phyloP scores from a whole-genome alignment of 2,329 filamentous ascomycete species.

The Xylaria hypoxylon region DNA sequence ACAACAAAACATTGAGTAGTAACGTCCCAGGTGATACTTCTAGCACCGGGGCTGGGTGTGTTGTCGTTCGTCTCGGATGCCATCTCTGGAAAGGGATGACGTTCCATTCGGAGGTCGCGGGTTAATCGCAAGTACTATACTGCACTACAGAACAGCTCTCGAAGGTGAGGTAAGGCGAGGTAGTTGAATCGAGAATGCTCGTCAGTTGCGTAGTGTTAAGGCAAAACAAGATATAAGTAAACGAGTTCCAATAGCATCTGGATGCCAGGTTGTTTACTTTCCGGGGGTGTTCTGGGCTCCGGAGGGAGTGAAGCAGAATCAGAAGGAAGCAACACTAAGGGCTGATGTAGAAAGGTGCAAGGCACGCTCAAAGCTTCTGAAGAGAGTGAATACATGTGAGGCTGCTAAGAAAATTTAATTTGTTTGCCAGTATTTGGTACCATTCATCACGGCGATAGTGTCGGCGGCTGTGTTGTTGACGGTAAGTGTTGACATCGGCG shows the following conservation, averaged over 20 bases:
- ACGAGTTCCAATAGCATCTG: not conserved
- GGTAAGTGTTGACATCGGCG: not conserved
- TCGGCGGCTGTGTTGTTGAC: not conserved
- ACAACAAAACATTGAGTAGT: not conserved
- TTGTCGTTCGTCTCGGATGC: not conserved
- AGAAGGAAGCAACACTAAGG: too few species aligned
- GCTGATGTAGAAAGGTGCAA: not conserved
- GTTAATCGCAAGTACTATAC: not conserved
- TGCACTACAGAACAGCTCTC: too few species aligned
- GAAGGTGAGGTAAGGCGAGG: not conserved
- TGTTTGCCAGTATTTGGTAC: not conserved
- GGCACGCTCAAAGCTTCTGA: not conserved
- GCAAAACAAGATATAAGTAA: not conserved
- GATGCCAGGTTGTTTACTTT: too few species aligned
- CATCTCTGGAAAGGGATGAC: not conserved
- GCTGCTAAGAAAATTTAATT: not conserved
- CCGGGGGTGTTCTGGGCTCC: too few species aligned
- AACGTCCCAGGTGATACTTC: not conserved
- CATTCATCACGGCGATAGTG: not conserved
- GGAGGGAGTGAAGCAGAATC: not conserved
- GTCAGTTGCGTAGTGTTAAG: not conserved
- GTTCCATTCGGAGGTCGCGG: not conserved
- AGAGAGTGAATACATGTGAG: not conserved
- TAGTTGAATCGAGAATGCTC: not conserved
- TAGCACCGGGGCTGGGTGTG: not conserved